A percentile compares a stretch with the other conserved stretches of the same genome.
phyloP scores from a whole-genome alignment of 768 basidiomycete species.

The Mrakia hoshinonis region DNA sequence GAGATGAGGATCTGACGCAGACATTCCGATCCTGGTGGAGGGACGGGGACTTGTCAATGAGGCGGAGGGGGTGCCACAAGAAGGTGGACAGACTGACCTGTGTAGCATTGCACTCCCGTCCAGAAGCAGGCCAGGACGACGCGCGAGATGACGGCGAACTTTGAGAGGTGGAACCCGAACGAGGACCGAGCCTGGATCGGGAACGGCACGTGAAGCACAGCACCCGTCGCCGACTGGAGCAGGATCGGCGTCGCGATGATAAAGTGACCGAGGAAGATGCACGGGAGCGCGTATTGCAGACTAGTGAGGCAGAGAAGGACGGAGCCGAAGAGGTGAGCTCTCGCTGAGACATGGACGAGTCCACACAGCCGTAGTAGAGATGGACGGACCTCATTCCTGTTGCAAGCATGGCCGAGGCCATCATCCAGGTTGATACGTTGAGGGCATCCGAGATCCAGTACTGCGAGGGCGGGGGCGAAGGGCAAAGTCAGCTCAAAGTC shows the following conservation, averaged over 20 bases:
- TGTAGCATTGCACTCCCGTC: slow-evolving; percentile 27
- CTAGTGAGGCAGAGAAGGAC: background rate
- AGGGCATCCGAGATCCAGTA: background rate
- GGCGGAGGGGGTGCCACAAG: background rate
- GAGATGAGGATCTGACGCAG: slow-evolving; percentile 10
- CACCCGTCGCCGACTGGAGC: slow-evolving; percentile 24
- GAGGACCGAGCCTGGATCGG: slow-evolving; percentile 22
- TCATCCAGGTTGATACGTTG: slow-evolving; percentile 22
- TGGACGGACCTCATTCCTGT: background rate
- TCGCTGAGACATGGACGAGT: background rate
- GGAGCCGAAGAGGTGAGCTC: background rate
- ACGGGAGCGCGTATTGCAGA: slow-evolving; percentile 8
- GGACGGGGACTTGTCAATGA: background rate
- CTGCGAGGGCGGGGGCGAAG: background rate
- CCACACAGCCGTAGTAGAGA: background rate
- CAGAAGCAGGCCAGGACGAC: slow-evolving; percentile 26
- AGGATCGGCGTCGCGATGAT: slow-evolving; percentile 25
- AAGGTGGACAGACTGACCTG: background rate
- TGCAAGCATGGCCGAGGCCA: slow-evolving; percentile 16
- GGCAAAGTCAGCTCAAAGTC: background rate
- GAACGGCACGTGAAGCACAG: slow-evolving; percentile 21
- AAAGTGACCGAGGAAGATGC: slow-evolving; percentile 20
- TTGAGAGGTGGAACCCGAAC: slow-evolving; percentile 26
- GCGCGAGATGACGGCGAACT: slow-evolving; percentile 26
- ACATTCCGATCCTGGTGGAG: background rate